Conservation (phyloP, 228 moss, liverwort and hornwort genomes). For the Sphagnum magellanicum region DNA sequence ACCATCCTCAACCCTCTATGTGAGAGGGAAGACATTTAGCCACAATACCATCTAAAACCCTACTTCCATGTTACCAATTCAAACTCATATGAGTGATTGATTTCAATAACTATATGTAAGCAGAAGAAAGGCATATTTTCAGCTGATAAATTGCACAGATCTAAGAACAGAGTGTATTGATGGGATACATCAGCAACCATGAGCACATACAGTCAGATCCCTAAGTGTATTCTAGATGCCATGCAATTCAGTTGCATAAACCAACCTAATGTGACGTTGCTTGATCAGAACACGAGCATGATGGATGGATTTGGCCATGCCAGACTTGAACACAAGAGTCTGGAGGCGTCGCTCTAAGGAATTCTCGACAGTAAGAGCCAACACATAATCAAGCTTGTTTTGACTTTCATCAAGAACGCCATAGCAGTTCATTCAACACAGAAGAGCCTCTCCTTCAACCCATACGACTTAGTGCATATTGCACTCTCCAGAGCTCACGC, state of each 20-base stretch:
- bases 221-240: too few relatives aligned
- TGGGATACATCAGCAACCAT: not conserved
- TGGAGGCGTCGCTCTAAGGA: constrained; percentile 84
- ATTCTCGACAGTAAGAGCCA: constrained; percentile 81
- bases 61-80: too few relatives aligned
- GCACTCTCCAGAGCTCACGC: constrained; percentile 93
- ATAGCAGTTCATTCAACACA: constrained; percentile 82
- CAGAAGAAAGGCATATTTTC: too few relatives aligned
- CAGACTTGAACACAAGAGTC: constrained; percentile 86
- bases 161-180: too few relatives aligned
- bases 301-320: constrained; percentile 97
- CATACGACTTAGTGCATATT: constrained; percentile 78
- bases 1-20: not conserved
- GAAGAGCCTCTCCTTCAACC: constrained; percentile 95
- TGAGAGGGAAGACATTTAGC: not conserved
- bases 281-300: constrained; percentile 89
- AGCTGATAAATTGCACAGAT: too few relatives aligned
- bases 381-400: constrained; percentile 88
- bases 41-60: too few relatives aligned
- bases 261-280: constrained; percentile 84
- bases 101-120: not conserved
- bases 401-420: constrained; percentile 87
- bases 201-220: not conserved
- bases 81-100: not conserved
- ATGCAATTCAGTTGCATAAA: not conserved